Evolutionary conservation across 2,329 filamentous ascomycete genomes (phyloP), one percentile per base, ranked within the genome.

Genomic region (Apiospora aurea): DNA sequence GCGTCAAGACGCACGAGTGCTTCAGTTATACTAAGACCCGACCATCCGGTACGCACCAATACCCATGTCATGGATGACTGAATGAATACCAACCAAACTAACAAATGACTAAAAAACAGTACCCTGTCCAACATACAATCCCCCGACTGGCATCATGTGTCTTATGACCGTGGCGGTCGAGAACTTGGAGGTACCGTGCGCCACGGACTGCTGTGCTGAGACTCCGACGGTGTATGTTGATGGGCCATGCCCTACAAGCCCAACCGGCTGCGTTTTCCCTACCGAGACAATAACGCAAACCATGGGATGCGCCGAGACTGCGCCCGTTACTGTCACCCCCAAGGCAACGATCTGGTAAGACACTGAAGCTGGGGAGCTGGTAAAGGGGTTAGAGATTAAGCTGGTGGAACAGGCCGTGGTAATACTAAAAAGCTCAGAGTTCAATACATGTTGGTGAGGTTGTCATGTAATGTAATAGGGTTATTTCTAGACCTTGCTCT

Each of bases 161-260:
- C 80, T 80, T 18, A 21, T 73, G 67, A 75, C 77, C 72, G 78
- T 82, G 74, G 76, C 73, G 73, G 74, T 80, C 21, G 79, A 78
- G n/a, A 81, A 78, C 64, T 73, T 78, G 4, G 74, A 76, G 29
- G 79, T 83, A 4, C 83, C 83, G 21, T 82, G 82, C 73, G 72
- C 75, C 49, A 81, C 81, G 26, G 75, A 80, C 70, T 83, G 81
- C 76, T 85, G 83, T 75, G 79, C 79, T n/a, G 75, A 71, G 13
- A 85, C 83, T 11, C 73, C 79, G 49, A 80, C 79, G 7, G 70
- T 73, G 29, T 75, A 74, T 68, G 75, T 72, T 74, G 8, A 72
- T 16, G 16, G 73, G 69, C 2, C 75, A 21, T 80, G 79, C 71
- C 74, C 77, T 46, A 78, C 75, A 5, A 79, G 79, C 69, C 57